Evolutionary conservation across 148 eudicot genomes (phyloP).

Genomic region (Nepenthes mirabilis): DNA sequence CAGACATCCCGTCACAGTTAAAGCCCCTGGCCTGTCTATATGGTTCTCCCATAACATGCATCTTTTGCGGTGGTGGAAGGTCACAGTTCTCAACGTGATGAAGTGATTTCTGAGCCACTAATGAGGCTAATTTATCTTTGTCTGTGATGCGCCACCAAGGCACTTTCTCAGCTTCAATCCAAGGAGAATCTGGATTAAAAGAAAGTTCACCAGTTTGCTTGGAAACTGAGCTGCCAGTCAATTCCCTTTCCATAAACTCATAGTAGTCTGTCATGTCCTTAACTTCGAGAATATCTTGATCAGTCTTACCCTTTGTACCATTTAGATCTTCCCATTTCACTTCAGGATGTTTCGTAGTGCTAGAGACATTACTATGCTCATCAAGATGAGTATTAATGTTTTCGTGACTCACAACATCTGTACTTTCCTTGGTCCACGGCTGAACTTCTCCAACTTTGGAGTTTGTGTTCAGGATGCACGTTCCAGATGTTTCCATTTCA

Average conservation of each 20-base stretch:
- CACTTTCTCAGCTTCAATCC: slow-evolving; percentile 41
- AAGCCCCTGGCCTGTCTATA: slow-evolving; percentile 12
- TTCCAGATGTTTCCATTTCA: slow-evolving; percentile 18
- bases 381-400: slow-evolving; percentile 14
- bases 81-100: slow-evolving; percentile 69
- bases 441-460: slow-evolving; percentile 9
- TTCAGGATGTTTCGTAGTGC: slow-evolving; percentile 15
- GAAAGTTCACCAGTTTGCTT: slow-evolving; percentile 26
- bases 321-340: slow-evolving; percentile 13
- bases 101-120: slow-evolving; percentile 68
- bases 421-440: slow-evolving; percentile 7
- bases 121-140: slow-evolving; percentile 54
- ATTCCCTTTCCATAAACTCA: slow-evolving; percentile 43
- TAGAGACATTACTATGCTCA: slow-evolving; percentile 7
- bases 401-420: slow-evolving; percentile 2
- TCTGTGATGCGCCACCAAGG: slow-evolving; percentile 93
- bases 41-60: slow-evolving; percentile 21
- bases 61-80: slow-evolving; percentile 58
- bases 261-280: slow-evolving; percentile 34
- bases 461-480: slow-evolving; percentile 4
- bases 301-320: slow-evolving; percentile 19
- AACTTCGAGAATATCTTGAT: slow-evolving; percentile 27
- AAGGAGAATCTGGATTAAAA: slow-evolving; percentile 28
- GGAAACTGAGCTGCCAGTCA: slow-evolving; percentile 29
- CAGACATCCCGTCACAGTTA: not conserved